Conservation (phyloP, 441 rosid species). For the Populus hybrid region DNA sequence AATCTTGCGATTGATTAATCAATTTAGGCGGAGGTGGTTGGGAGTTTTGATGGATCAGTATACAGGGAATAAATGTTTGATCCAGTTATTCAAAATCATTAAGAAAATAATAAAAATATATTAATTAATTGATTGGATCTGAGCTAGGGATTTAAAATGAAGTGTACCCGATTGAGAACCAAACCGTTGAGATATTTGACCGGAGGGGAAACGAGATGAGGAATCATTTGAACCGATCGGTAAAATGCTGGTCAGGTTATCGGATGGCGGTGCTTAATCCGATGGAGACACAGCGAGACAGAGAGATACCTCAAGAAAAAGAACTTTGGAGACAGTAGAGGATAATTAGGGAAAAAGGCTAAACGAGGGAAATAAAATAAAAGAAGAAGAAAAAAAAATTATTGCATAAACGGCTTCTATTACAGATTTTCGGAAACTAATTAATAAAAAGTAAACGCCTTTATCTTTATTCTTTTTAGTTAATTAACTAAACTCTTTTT, state of each 20-base stretch:
- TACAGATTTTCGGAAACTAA: background rate
- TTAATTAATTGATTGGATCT: constrained; percentile 15
- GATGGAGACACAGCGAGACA: constrained; percentile 9
- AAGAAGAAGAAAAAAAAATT: background rate
- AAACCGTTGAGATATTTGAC: constrained; percentile 12
- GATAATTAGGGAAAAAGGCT: constrained; percentile 8
- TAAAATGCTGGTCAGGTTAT: constrained; percentile 19
- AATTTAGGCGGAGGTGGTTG: constrained; percentile 11
- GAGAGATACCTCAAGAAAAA: background rate
- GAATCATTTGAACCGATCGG: constrained; percentile 27
- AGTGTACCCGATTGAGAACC: constrained; percentile 12
- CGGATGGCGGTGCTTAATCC: constrained; percentile 29
- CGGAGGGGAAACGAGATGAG: constrained; percentile 19
- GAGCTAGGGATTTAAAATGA: constrained; percentile 9
- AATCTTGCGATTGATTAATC: background rate
- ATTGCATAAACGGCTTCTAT: background rate
- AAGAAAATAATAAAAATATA: background rate
- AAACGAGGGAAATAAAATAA: background rate
- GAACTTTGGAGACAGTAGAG: constrained; percentile 2
- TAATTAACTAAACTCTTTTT: background rate
- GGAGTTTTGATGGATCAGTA: constrained; percentile 28
- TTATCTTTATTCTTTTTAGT: background rate
- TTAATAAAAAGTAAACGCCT: background rate
- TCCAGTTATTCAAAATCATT: constrained; percentile 8
- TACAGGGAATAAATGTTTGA: constrained; percentile 26